Percentiles rank a stretch among this genome's conserved stretches.
These are phyloP conservation scores for Sclerotinia nivalis DNA, from an alignment of 2,329 filamentous ascomycete genomes.

Conservation along the genomic window DNA sequence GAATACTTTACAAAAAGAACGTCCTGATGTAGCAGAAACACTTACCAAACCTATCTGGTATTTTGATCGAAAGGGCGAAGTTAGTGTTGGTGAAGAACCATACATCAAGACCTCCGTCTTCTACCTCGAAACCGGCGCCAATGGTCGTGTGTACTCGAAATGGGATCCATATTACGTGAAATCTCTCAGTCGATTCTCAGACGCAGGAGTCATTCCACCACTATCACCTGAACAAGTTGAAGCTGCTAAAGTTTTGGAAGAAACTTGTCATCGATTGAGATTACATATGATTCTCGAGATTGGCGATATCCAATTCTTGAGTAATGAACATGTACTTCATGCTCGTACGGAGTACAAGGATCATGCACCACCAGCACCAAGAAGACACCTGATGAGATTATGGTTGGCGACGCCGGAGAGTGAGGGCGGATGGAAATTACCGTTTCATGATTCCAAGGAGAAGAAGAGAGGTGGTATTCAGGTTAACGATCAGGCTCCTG, in stretches of 20 bases:
- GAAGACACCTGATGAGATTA: constrained; percentile 77
- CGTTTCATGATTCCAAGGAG: constrained; percentile 77
- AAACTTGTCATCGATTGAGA: constrained; percentile 69
- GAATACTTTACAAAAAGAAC: constrained; percentile 73
- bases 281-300: constrained; percentile 86
- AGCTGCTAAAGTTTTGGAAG: constrained; percentile 70
- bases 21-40: constrained; percentile 75
- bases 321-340: constrained; percentile 79
- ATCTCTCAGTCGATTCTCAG: constrained; percentile 72
- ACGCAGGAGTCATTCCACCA: constrained; percentile 70
- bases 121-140: constrained; percentile 70
- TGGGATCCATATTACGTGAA: constrained; percentile 89
- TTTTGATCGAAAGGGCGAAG: constrained; percentile 88
- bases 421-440: constrained; percentile 83
- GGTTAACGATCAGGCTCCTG: constrained; percentile 76
- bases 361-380: constrained; percentile 64
- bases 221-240: constrained; percentile 68
- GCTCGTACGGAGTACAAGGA: constrained; percentile 80
- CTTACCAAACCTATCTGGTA: constrained; percentile 83
- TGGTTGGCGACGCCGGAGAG: constrained; percentile 81
- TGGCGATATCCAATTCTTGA: constrained; percentile 85
- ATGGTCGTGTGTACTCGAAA: constrained; percentile 74
- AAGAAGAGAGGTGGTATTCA: constrained; percentile 89
- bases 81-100: constrained; percentile 69
- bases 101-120: constrained; percentile 73